Conservation (phyloP, 352 stramenopile species). For the Aphanomyces stellatus region DNA sequence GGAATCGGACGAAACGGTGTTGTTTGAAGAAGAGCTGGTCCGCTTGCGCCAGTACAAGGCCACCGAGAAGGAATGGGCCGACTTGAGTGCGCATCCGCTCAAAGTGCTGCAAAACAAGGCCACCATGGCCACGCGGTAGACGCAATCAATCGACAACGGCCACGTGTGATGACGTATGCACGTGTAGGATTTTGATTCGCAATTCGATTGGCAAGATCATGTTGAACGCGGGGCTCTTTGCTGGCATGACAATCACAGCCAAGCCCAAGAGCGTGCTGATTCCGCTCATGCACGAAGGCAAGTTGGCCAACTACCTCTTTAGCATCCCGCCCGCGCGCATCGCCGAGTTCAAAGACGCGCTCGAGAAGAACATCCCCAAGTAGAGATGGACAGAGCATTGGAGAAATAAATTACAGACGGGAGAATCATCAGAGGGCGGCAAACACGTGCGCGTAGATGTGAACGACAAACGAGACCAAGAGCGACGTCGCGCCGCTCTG, state of each 20-base stretch:
- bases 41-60: conserved; percentile 61
- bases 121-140: conserved; percentile 52
- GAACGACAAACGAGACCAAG: not conserved
- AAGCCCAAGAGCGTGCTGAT: conserved; percentile 62
- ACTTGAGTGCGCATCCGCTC: conserved; percentile 75
- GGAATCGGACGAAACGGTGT: conserved; percentile 48
- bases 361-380: conserved; percentile 32
- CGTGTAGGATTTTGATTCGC: conserved; percentile 55
- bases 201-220: conserved; percentile 86
- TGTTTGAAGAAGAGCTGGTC: conserved; percentile 71
- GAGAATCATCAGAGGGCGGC: not conserved
- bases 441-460: not conserved
- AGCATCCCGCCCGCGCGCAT: conserved; percentile 63
- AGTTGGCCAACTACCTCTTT: conserved; percentile 59
- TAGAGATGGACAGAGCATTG: not conserved
- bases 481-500: not conserved
- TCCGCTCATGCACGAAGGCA: conserved; percentile 47
- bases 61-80: conserved; percentile 79
- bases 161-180: no score
- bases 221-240: conserved; percentile 74
- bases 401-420: not conserved
- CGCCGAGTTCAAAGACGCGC: conserved; percentile 44
- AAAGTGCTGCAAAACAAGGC: conserved; percentile 71
- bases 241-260: conserved; percentile 50
- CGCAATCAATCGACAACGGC: not conserved